These are phyloP conservation scores for Hypericum androsaemum DNA, from an alignment of 345 rosid genomes.

Conservation along the genomic window DNA sequence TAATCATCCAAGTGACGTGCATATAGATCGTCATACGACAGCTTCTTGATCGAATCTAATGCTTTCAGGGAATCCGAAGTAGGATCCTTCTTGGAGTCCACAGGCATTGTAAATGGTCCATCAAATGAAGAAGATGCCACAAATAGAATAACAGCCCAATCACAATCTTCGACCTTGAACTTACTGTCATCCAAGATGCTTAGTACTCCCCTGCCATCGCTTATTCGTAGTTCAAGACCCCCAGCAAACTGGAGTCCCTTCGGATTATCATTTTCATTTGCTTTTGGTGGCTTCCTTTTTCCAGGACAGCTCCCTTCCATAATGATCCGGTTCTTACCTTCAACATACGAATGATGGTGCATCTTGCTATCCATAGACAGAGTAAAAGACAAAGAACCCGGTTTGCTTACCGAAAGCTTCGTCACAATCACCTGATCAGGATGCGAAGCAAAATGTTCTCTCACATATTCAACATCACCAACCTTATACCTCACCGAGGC, in stretches of 20 bases:
- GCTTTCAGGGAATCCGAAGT: neutral
- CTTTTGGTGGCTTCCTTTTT: neutral
- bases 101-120: neutral
- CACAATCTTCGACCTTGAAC: slow-evolving; percentile 6
- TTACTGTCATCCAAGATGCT: neutral
- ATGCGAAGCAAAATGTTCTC: slow-evolving; percentile 8
- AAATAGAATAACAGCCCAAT: slow-evolving; percentile 5
- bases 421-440: slow-evolving; percentile 4
- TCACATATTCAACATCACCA: neutral
- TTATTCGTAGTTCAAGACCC: neutral
- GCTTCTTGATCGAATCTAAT: neutral
- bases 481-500: neutral
- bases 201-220: neutral
- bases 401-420: neutral
- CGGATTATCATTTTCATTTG: neutral
- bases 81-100: neutral
- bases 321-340: neutral
- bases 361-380: neutral
- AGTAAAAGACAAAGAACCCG: neutral
- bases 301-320: neutral
- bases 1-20: slow-evolving; percentile 2
- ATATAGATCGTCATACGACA: slow-evolving; percentile 2
- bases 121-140: slow-evolving; percentile 5
- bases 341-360: neutral
- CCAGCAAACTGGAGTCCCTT: slow-evolving; percentile 2